These are phyloP conservation scores for Diospyros lotus DNA, from an alignment of 148 eudicot species.

Conservation along the genomic window DNA sequence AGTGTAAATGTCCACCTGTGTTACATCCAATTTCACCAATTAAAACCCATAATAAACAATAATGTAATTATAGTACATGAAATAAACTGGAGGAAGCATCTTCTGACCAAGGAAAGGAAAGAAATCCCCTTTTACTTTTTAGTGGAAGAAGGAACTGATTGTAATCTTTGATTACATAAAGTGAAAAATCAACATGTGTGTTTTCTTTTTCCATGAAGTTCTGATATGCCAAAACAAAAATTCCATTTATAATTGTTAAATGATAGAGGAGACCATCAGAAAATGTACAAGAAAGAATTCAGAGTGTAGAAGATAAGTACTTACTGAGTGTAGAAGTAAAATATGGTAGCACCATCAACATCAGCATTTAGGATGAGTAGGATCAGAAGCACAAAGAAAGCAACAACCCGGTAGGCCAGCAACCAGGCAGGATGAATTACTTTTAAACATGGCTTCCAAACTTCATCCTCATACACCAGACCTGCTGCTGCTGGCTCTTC, in stretches of 20 bases:
- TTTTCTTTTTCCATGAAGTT: neutral
- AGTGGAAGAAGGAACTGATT: neutral
- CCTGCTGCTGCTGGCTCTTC: conserved; percentile 23
- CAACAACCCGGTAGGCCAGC: conserved; percentile 50
- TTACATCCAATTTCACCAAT: conserved; percentile 23
- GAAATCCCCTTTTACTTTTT: neutral
- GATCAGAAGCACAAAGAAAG: conserved; percentile 53
- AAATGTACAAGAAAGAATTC: neutral
- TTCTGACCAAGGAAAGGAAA: no score
- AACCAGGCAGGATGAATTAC: conserved; percentile 84
- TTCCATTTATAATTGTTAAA: neutral
- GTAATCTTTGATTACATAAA: neutral
- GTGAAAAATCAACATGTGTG: neutral
- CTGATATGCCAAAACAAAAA: conserved; percentile 3
- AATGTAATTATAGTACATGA: neutral
- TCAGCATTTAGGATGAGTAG: conserved; percentile 58
- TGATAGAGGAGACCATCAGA: neutral
- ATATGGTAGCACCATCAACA: conserved; percentile 60
- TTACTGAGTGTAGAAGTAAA: conserved; percentile 85
- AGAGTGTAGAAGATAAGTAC: conserved; percentile 10
- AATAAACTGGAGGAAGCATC: neutral
- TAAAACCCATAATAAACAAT: neutral
- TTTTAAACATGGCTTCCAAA: conserved; percentile 71
- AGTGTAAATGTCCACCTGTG: conserved; percentile 93
- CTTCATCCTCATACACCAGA: conserved; percentile 61